Conservation (phyloP, 306 rosid genomes). For the Gastrolobium villosum region DNA sequence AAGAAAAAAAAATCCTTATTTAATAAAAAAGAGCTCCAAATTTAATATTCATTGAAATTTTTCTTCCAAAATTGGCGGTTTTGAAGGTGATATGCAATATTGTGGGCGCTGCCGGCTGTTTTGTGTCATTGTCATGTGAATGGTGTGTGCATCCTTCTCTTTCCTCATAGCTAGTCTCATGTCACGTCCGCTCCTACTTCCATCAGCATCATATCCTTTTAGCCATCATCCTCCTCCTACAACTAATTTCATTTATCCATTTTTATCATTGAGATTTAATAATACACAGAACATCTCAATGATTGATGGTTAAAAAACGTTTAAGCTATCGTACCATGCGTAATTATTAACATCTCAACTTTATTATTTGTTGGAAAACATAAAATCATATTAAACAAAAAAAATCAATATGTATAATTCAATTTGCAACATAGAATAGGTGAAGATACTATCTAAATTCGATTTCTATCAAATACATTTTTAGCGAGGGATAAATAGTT, state of each 20-base stretch:
- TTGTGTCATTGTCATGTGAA: conserved; percentile 10
- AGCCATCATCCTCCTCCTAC: neutral
- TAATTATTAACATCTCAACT: neutral
- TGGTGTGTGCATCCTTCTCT: neutral
- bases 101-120: conserved; percentile 64
- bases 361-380: conserved; percentile 7
- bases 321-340: conserved; percentile 2
- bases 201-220: conserved; percentile 43
- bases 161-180: neutral
- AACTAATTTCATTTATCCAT: neutral
- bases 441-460: too few species aligned
- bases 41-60: too few species aligned
- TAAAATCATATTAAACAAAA: neutral
- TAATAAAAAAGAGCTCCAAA: too few species aligned
- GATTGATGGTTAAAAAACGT: neutral
- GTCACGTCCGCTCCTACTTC: conserved; percentile 7
- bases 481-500: too few species aligned
- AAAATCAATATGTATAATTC: too few species aligned
- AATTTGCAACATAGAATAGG: too few species aligned
- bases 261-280: neutral
- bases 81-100: conserved; percentile 49
- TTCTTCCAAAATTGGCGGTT: conserved; percentile 51
- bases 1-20: too few species aligned
- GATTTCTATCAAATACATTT: too few species aligned
- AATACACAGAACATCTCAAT: conserved; percentile 11